phyloP scores from a whole-genome alignment of 2,329 filamentous ascomycete species.

The Fusarium secorum region DNA sequence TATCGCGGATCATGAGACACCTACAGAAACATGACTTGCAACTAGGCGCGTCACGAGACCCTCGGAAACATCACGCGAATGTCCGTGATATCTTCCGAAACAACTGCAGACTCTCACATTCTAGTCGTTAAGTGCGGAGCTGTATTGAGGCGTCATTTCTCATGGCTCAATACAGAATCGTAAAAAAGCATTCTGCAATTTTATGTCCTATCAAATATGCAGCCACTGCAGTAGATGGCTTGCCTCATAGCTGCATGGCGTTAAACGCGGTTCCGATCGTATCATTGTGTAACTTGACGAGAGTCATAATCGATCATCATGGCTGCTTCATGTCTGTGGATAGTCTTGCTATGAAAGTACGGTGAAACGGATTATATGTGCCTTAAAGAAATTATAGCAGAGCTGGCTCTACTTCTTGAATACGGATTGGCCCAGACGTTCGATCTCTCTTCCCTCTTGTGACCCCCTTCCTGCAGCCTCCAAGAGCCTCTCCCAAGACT shows the following conservation, averaged over 20 bases:
- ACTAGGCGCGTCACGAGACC: conserved; percentile 23
- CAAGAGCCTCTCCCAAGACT: conserved; percentile 76
- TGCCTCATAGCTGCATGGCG: not conserved
- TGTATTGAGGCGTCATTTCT: conserved; percentile 1
- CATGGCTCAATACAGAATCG: conserved; percentile 1
- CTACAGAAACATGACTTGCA: conserved; percentile 19
- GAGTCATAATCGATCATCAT: not conserved
- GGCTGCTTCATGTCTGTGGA: not conserved
- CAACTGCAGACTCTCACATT: conserved; percentile 5
- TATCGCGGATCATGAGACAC: conserved; percentile 14
- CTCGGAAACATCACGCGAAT: conserved; percentile 16
- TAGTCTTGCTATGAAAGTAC: not conserved
- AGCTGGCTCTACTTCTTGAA: conserved; percentile 54
- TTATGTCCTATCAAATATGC: not conserved
- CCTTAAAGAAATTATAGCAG: conserved; percentile 16
- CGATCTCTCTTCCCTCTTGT: conserved; percentile 77
- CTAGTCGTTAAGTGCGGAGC: not conserved
- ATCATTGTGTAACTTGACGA: not conserved
- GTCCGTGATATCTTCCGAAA: conserved; percentile 12
- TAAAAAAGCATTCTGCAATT: not conserved
- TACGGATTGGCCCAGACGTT: conserved; percentile 72
- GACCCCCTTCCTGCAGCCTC: conserved; percentile 76
- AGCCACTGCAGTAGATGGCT: conserved; percentile 14
- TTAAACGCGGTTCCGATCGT: conserved; percentile 4
- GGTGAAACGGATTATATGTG: conserved; percentile 5